Percentiles rank a stretch among this genome's conserved stretches.
Evolutionary conservation across 202 grass and related monocot species (phyloP).

Genomic region (Musa balbisiana): DNA sequence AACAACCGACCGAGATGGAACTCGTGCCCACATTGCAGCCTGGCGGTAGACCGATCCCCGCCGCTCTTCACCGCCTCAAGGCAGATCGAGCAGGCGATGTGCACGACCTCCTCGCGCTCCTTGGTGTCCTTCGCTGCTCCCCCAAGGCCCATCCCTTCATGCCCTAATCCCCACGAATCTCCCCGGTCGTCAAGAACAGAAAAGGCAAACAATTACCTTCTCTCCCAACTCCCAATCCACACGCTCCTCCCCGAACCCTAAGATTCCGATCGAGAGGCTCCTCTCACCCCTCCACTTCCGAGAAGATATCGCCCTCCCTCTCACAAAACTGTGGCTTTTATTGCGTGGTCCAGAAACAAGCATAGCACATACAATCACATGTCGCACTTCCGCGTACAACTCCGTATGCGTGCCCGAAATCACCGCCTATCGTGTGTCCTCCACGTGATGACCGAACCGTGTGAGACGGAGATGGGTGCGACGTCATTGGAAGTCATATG

Average conservation of each 20-base stretch:
- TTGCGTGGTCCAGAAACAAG: neutral
- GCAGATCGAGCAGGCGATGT: constrained; percentile 79
- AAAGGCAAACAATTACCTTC: neutral
- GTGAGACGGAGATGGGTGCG: neutral
- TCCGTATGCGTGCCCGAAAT: neutral
- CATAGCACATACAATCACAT: neutral
- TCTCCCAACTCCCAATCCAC: neutral
- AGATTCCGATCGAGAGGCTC: neutral
- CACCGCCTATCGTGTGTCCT: neutral
- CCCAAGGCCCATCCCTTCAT: neutral
- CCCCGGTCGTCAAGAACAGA: neutral
- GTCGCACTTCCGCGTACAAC: neutral
- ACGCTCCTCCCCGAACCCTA: neutral
- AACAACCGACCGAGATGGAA: constrained; percentile 72
- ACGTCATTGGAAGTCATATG: neutral
- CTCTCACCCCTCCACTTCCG: neutral
- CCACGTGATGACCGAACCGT: neutral
- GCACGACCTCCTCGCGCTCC: constrained; percentile 22
- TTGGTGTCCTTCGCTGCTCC: constrained; percentile 28
- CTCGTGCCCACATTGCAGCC: constrained; percentile 91
- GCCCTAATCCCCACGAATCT: neutral
- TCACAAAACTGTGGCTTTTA: neutral
- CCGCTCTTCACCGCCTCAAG: constrained; percentile 50
- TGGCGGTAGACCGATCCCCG: constrained; percentile 67
- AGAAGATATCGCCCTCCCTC: neutral